Conservation (phyloP, 441 rosid species). For the Erodium chrysanthum region DNA sequence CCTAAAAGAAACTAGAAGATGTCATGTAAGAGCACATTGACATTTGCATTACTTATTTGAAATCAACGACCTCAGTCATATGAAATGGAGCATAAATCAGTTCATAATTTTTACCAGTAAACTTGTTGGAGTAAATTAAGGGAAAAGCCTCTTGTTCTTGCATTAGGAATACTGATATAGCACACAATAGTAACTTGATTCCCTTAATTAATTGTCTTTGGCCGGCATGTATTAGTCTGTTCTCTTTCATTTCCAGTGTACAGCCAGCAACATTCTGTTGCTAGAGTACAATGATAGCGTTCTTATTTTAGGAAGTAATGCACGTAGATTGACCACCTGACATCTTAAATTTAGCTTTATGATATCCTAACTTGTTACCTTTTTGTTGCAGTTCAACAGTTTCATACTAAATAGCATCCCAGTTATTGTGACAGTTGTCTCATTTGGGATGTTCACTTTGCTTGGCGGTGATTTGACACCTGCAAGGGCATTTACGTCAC, state of each 20-base stretch:
- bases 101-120: neutral
- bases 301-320: conserved; percentile 2
- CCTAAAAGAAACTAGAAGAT: conserved; percentile 9
- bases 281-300: neutral
- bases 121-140: neutral
- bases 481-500: conserved; percentile 94
- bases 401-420: conserved; percentile 87
- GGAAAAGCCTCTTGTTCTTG: neutral
- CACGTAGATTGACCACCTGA: neutral
- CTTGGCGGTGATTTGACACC: conserved; percentile 99
- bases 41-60: neutral
- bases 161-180: neutral
- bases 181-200: neutral
- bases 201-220: neutral
- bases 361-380: conserved; percentile 22
- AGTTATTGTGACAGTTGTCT: conserved; percentile 78
- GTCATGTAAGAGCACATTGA: neutral
- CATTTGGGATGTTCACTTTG: conserved; percentile 89
- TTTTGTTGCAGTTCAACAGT: conserved; percentile 56
- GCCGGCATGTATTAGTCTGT: neutral
- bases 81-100: neutral
- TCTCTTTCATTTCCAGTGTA: neutral
- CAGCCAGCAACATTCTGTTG: neutral
- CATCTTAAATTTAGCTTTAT: neutral
- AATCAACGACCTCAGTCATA: neutral